Evolutionary conservation across 768 basidiomycete genomes (phyloP), one percentile per base, ranked within the genome.

Genomic region (Bullera alba): DNA sequence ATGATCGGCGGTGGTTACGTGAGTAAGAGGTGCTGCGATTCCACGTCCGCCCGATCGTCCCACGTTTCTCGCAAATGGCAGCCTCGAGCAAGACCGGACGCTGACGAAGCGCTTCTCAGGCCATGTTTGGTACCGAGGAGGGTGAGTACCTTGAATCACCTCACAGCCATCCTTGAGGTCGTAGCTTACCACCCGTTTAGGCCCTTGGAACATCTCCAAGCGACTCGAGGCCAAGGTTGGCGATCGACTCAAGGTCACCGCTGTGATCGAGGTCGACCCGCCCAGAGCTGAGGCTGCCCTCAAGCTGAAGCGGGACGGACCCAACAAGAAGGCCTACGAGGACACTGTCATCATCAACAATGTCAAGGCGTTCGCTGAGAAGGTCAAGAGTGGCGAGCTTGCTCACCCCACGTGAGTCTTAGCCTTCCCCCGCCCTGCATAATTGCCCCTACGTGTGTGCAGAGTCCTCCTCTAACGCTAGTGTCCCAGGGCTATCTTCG

Each of bases 221-320:
- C 69, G 75, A 46, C 61, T 75, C 47, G 74, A 76, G 60, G 57
- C 85, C 71, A 90, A 93, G 77, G 83, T 96, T 53, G 93, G 92
- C 42, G 82, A 81, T 16, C 86, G 93, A 57, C 84, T 96, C 70
- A 92, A 89, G 68, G 88, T 97, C 44, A 82, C 92, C 55, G 92
- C 88, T 17, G 77, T 97, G 51, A 83, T 97, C 68, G 93, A 97
- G 72, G 91, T 91, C 17, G 82, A 81, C 28, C 78, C 82, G 45
- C 83, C 86, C 39, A 85, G 87, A 51, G 87, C 89, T 25, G 76
- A 82, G 30, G 85, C 85, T 34, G 81, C 95, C 53, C 78, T 83
- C 53, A 53, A 55, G 2, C 83, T 84, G 77, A 93, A 93, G 77
- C 81, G 85, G 64, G 85, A 85, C 63, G 84, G 86, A 2, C 86